Base-by-base conservation (phyloP, 2,329 filamentous ascomycete species). In the Trichoderma gracile region DNA sequence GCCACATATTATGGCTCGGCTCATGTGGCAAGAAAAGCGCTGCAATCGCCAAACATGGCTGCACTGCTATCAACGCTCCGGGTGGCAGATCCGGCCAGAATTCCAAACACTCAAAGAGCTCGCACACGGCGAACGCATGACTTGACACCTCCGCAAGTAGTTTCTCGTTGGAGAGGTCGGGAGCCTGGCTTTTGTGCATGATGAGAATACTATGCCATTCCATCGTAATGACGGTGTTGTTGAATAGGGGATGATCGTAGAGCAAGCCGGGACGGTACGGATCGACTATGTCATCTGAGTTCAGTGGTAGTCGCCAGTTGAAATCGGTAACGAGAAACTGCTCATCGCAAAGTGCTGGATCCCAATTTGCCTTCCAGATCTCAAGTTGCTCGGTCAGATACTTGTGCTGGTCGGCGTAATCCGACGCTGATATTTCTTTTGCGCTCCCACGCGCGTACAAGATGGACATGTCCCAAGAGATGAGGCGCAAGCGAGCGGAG, bases 11-110 rank as follows among this genome's bases (percentile, higher is more conserved):
- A 73, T 96, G 87, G 68, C 82, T 86, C 27, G 80, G 73, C 66
- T 96, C 90, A 67, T 86, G 87, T 0, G 90, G 92, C n/a, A 97
- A 77, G 72, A 95, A 95, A 58, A 97, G 79, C 12, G 86, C 84
- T 2, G 90, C 87, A 65, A 97, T 89, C 0, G 88, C 89, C 42
- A 98, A 78, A 69, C 86, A 87, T 14, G 91, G 87, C 72, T 96
- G 92, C 47, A 90, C 85, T 47, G 89, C 84, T 30, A 96, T 79
- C 15, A 94, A 77, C 14, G 86, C 85, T 1, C 92, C 92, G 27
- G 85, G 85, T 0, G 90, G 90, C 21, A 86, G 86, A 1, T 84
- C 80, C 0, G 90, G 88, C 81, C 88, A 95, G 65, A 83, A 83
- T 68, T 91, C 85, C 43, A 97, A 84, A 1, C 89, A 86, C 76